A percentile compares a stretch with the other conserved stretches of the same genome.
Evolutionary conservation across 352 stramenopile genomes (phyloP).

Genomic region (Thalassiosira livingstoniorum): DNA sequence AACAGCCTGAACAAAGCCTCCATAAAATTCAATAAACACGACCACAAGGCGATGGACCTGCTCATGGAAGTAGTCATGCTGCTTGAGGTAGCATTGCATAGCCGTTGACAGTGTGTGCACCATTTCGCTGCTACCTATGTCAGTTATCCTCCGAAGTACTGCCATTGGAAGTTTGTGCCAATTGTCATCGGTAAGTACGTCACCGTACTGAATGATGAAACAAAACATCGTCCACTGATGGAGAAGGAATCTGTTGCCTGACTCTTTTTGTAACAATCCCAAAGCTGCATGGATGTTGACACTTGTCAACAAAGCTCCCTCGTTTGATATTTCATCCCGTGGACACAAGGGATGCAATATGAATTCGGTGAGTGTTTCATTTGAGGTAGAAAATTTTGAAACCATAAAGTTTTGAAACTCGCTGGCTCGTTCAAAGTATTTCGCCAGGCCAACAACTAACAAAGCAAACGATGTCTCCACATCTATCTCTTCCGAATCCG

Average conservation of each 20-base stretch:
- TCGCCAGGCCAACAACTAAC: no score
- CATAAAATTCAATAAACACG: constrained; percentile 25
- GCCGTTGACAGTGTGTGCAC: neutral
- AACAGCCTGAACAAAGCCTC: constrained; percentile 12
- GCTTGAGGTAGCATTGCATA: neutral
- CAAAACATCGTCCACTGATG: neutral
- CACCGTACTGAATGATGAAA: neutral
- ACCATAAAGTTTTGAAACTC: no score
- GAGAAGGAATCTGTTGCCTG: neutral
- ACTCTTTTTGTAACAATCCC: neutral
- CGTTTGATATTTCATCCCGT: constrained; percentile 2
- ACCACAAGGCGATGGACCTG: constrained; percentile 13
- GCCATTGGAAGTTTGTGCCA: neutral
- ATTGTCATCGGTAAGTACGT: constrained; percentile 14
- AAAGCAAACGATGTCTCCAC: no score
- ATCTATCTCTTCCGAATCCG: no score
- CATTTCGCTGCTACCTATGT: neutral
- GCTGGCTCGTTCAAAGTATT: no score
- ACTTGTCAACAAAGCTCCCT: neutral
- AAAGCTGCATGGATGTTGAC: neutral
- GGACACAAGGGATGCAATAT: constrained; percentile 1
- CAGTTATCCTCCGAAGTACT: neutral
- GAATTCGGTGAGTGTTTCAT: neutral
- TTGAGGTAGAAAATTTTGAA: no score
- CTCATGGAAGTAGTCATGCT: constrained; percentile 34